Evolutionary conservation across 495 filamentous ascomycete species (phyloP), one percentile per base, ranked within the genome.

Genomic region (Aspergillus coremiiformis): DNA sequence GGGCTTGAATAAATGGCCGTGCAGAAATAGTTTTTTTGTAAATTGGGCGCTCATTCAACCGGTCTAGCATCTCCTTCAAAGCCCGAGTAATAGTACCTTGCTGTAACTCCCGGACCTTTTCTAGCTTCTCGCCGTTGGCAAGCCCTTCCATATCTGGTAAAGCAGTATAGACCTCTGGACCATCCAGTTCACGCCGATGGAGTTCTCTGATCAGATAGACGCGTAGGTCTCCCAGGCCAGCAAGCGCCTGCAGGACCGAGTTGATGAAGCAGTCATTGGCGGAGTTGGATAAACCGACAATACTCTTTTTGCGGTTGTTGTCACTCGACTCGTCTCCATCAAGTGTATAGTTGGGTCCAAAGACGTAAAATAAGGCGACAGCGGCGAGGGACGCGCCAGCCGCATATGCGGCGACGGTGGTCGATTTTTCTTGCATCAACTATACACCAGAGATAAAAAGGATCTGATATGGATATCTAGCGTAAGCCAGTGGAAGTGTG

Each of bases 221-320:
- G 22, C 94, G 85, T 56, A 99, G 77, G 58, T 97, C 90, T 3
- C 84, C 86, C n/a, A 97, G 76, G 1, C 93, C 93, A n/a, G 94
- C 92, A 17, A 99, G 76, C 0, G 89, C 90, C 70, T 99, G 93
- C 29, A 97, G 78, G 20, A 95, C 86, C 20, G 91, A 96, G 68
- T 99, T 99, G 73, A 99, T 96, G 73, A 97, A 99, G 74, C 93
- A 99, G 68, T 99, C 94, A 73, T 97, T 97, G 52, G 91, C 94
- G 4, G 89, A 80, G 61, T 99, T 99, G 14, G 77, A 75, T 22
- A 99, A 77, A 39, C 93, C 93, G 19, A 99, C 91, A 39, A 90
- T 85, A 53, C 87, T 87, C 65, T 89, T 91, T 70, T 92, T 95
- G 44, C 87, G 82, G 49, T 79, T 71, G 48, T 67, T 81, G 33